Evolutionary conservation across 1,284 basidiomycete species (phyloP), one percentile per base, ranked within the genome.

Genomic region (Paramarasmius palmivorus): DNA sequence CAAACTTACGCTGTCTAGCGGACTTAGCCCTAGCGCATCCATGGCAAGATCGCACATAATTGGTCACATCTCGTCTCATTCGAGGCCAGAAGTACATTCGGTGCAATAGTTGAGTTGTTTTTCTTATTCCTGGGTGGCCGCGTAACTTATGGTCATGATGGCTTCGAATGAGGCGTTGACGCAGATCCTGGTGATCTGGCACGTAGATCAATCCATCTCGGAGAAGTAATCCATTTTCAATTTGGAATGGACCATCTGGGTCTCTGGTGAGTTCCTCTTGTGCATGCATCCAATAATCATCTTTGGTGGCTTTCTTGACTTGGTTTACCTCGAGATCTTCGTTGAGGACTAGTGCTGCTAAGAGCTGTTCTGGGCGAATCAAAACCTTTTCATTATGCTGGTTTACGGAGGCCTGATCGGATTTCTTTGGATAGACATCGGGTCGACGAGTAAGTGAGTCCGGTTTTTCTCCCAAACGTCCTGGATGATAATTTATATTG

Each of bases 41-140:
- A n/a, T n/a, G n/a, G n/a, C n/a, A n/a, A n/a, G n/a, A n/a, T n/a
- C n/a, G n/a, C n/a, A n/a, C n/a, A n/a, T n/a, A n/a, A n/a, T n/a
- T n/a, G n/a, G n/a, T n/a, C n/a, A n/a, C n/a, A n/a, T n/a, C n/a
- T n/a, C n/a, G n/a, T n/a, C n/a, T n/a, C n/a, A n/a, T n/a, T n/a
- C n/a, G n/a, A n/a, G n/a, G n/a, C n/a, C n/a, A n/a, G n/a, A n/a
- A n/a, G n/a, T n/a, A n/a, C n/a, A n/a, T n/a, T n/a, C n/a, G n/a
- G n/a, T n/a, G 14, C 8, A 67, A 49, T 8, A 59, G 37, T 46
- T 59, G 52, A 10, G 55, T 25, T 1, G 70, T 74, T 54, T 68
- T 72, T 5, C 46, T 48, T n/a, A 53, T 49, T 4, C 74, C 72
- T 10, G 59, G 66, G 56, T 76, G 73, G 6, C 74, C 55, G 54